A percentile compares a stretch with the other conserved stretches of the same genome.
phyloP scores from a whole-genome alignment of 768 basidiomycete genomes.

The Cubamyces sp. region DNA sequence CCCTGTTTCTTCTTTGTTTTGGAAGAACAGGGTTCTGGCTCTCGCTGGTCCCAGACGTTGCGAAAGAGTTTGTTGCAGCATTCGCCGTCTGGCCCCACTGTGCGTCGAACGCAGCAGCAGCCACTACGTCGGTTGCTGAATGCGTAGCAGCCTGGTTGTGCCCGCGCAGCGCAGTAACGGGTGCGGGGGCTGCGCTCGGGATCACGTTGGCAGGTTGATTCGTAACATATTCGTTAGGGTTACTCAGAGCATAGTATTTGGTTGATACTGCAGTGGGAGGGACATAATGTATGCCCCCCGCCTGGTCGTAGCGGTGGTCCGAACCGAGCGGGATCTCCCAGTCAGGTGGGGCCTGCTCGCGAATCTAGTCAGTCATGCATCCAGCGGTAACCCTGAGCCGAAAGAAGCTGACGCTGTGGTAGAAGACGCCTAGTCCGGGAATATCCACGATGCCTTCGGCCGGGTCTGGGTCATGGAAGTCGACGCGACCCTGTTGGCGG shows the following conservation, averaged over 20 bases:
- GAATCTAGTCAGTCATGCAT: neutral
- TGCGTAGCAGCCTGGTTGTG: too few relatives aligned
- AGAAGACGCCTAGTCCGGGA: neutral
- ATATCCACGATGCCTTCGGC: neutral
- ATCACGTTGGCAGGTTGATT: neutral
- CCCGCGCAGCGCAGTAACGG: too few relatives aligned
- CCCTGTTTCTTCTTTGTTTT: slow-evolving; percentile 29
- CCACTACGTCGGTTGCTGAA: neutral
- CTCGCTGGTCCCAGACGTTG: slow-evolving; percentile 7
- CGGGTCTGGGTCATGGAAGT: too few relatives aligned
- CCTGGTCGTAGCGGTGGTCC: neutral
- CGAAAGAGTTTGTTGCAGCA: neutral
- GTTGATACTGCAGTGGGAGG: slow-evolving; percentile 18
- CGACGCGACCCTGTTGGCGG: neutral
- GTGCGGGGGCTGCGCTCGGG: neutral
- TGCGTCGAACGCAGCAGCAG: neutral
- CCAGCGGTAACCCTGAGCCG: too few relatives aligned
- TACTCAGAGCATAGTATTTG: slow-evolving; percentile 17
- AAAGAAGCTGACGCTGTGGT: neutral
- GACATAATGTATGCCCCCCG: slow-evolving; percentile 9
- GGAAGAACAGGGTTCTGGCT: slow-evolving; percentile 19
- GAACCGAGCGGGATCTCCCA: neutral
- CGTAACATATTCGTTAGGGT: slow-evolving; percentile 12
- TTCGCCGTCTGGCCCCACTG: neutral
- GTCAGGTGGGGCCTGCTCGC: neutral